Percentiles rank a stretch among this genome's conserved stretches.
These are phyloP conservation scores for Macadamia integrifolia DNA, from an alignment of 164 flowering plant species.

Conservation along the genomic window DNA sequence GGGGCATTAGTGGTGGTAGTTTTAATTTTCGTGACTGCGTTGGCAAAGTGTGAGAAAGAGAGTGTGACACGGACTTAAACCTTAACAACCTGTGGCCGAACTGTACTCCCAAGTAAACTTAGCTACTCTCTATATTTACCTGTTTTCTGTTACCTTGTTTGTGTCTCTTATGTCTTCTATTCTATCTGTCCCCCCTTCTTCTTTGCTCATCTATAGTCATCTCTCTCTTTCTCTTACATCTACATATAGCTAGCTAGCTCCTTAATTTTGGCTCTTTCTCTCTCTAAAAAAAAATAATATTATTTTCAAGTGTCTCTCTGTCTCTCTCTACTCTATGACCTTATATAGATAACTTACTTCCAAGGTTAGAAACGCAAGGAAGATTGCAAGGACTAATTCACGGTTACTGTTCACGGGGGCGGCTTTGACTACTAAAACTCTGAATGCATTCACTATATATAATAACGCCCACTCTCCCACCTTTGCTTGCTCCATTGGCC, in stretches of 20 bases:
- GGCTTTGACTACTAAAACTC: conserved; percentile 27
- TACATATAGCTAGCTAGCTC: not conserved
- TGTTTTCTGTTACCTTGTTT: conserved; percentile 13
- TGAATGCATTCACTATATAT: conserved; percentile 16
- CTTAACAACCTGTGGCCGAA: conserved; percentile 9
- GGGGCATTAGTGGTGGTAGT: not conserved
- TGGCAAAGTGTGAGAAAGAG: conserved; percentile 17
- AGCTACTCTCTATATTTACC: conserved; percentile 5
- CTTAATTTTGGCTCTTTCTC: not conserved
- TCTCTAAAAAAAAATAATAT: conserved; percentile 8
- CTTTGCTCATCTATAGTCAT: conserved; percentile 2
- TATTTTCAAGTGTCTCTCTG: not conserved
- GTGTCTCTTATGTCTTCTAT: not conserved
- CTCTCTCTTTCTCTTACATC: conserved; percentile 21
- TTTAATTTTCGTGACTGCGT: conserved; percentile 1
- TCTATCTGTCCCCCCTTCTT: not conserved
- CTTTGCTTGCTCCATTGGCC: conserved; percentile 16
- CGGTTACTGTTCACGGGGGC: conserved; percentile 31
- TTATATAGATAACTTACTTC: conserved; percentile 17
- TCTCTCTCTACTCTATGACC: not conserved
- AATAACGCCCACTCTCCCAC: conserved; percentile 17
- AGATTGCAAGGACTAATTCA: conserved; percentile 33
- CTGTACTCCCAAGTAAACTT: not conserved
- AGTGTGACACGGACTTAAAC: conserved; percentile 15
- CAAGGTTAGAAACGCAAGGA: conserved; percentile 30